Conservation (phyloP, 2,329 filamentous ascomycete species). For the Neopestalotiopsis sp. region DNA sequence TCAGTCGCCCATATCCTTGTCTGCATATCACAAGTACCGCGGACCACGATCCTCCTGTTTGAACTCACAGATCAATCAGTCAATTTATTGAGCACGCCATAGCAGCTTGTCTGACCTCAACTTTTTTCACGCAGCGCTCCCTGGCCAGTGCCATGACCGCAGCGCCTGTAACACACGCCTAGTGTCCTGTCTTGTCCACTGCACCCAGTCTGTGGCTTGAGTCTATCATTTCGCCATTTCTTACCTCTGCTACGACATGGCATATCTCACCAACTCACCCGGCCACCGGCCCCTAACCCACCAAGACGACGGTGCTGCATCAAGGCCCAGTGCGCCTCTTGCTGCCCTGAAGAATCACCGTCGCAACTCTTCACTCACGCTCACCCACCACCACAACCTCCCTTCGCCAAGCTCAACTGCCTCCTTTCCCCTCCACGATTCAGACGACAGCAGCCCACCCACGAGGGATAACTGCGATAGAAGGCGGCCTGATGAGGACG, state of each 20-base stretch:
- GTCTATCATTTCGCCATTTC: constrained; percentile 17
- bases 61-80: background rate
- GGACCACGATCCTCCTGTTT: background rate
- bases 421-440: constrained; percentile 26
- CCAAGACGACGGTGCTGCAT: constrained; percentile 28
- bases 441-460: constrained; percentile 28
- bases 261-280: constrained; percentile 24
- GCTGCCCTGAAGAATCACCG: constrained; percentile 7
- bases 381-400: constrained; percentile 14
- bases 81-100: constrained; percentile 17
- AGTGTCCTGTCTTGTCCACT: background rate
- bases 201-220: background rate
- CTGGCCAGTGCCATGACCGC: constrained; percentile 19
- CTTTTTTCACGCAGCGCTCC: constrained; percentile 10
- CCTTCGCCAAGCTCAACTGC: constrained; percentile 20
- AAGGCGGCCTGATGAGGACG: constrained; percentile 54
- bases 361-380: constrained; percentile 9
- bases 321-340: constrained; percentile 26
- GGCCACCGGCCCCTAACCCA: constrained; percentile 25
- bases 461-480: constrained; percentile 56
- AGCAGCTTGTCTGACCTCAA: constrained; percentile 17
- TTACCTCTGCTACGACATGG: constrained; percentile 23
- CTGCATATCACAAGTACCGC: background rate
- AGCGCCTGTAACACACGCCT: background rate
- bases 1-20: background rate